Evolutionary conservation across 805 yeast genomes (phyloP).

Genomic region (Ogataea populi-albae): DNA sequence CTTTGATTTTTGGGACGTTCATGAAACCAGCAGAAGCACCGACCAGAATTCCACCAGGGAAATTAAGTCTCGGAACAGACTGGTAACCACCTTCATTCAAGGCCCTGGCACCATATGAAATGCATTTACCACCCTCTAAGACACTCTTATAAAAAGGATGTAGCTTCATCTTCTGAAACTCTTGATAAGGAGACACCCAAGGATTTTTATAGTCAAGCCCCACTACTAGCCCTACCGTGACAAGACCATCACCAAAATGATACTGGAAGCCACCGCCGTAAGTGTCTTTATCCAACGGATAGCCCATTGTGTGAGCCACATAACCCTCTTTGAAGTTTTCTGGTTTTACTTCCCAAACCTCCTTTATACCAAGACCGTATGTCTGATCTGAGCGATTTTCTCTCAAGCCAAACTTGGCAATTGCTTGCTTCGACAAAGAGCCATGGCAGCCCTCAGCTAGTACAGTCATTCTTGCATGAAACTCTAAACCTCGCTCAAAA

Average conservation of each 20-base stretch:
- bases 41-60: slow-evolving; percentile 95
- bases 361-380: slow-evolving; percentile 93
- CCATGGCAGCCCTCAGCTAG: slow-evolving; percentile 99
- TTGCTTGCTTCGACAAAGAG: slow-evolving; percentile 75
- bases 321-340: slow-evolving; percentile 77
- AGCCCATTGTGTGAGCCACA: slow-evolving; percentile 87
- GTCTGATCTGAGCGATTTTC: slow-evolving; percentile 72
- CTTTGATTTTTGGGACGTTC: slow-evolving; percentile 97
- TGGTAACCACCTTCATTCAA: slow-evolving; percentile 96
- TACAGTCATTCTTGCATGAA: slow-evolving; percentile 84
- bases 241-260: slow-evolving; percentile 92
- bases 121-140: slow-evolving; percentile 85
- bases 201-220: slow-evolving; percentile 96
- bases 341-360: slow-evolving; percentile 92
- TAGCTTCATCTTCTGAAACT: slow-evolving; percentile 89
- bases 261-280: slow-evolving; percentile 98
- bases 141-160: slow-evolving; percentile 80
- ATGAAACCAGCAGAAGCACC: slow-evolving; percentile 97
- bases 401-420: slow-evolving; percentile 66
- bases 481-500: slow-evolving; percentile 98
- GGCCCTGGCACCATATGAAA: slow-evolving; percentile 94
- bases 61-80: slow-evolving; percentile 82
- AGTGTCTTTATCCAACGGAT: slow-evolving; percentile 66
- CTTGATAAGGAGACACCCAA: slow-evolving; percentile 91
- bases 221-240: slow-evolving; percentile 88